Evolutionary conservation across 139 green algal species (phyloP), one percentile per base, ranked within the genome.

Genomic region (Haematococcus lacustris): DNA sequence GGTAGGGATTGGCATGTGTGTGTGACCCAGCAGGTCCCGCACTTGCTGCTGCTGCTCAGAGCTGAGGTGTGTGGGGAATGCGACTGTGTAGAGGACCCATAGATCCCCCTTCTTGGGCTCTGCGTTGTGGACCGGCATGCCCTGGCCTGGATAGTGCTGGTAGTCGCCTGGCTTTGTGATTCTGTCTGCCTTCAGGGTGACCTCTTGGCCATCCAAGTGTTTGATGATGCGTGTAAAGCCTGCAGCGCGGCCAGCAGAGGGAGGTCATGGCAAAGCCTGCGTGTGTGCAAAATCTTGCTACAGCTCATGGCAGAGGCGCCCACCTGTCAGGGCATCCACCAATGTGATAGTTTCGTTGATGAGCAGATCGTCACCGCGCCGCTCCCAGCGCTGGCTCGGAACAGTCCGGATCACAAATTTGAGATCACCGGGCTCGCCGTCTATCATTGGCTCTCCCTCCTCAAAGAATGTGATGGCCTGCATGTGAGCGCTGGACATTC

Each of bases 371-470:
- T 79, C 65, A 41, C 59, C 74, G 6, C 74, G 53, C 1, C 74
- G 66, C 68, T 79, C 74, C 67, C 67, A 79, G 17, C 51, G 43
- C 6, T 21, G 3, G 26, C 21, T 34, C 25, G 70, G 70, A 7
- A 71, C 17, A 9, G 78, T 79, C 1, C 75, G 68, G 0, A 89
- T 61, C 38, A 82, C 70, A 64, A 89, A 85, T 40, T 89, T 89
- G 39, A 99, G 83, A 80, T 98, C 96, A 7, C 96, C 96, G 3
- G 92, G 83, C 71, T 99, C 95, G 1, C 96, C 95, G 75, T 98
- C 94, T 2, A 96, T 80, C 30, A 94, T 69, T 0, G 94, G 91
- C 85, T 98, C 93, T 50, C 92, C 93, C 70, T 98, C 90, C 78
- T 98, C 95, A 77, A 97, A 98, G 61, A 98, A 96, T 0, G 68